Evolutionary conservation across 768 basidiomycete genomes (phyloP).

Genomic region (Suillus fuscotomentosus): DNA sequence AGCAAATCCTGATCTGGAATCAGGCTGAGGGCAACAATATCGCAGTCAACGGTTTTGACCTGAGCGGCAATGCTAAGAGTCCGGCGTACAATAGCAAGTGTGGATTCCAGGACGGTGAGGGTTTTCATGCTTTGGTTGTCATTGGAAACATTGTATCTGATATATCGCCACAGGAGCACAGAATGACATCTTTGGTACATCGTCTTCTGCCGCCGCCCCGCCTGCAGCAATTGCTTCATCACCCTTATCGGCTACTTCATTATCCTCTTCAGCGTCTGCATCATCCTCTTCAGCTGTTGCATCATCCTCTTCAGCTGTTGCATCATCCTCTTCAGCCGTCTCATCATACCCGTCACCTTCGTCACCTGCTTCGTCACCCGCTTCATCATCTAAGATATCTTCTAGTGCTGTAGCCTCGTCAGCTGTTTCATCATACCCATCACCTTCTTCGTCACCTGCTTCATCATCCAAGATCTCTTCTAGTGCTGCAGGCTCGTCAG

Average conservation of each 20-base stretch:
- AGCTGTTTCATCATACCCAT: neutral
- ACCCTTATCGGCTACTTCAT: neutral
- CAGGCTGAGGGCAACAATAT: conserved; percentile 50
- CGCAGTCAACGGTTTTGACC: conserved; percentile 39
- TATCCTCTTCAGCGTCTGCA: neutral
- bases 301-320: neutral
- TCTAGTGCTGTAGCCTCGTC: neutral
- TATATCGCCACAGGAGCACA: conserved; percentile 6
- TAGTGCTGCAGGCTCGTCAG: neutral
- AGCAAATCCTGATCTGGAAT: conserved; percentile 58
- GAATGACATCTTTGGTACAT: conserved; percentile 11
- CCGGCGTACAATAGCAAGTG: conserved; percentile 50
- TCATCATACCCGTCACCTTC: neutral
- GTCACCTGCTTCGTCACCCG: neutral
- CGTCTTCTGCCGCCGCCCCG: neutral
- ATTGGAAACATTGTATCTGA: neutral
- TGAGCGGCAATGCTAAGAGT: conserved; percentile 37
- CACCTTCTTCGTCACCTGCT: neutral
- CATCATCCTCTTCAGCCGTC: neutral
- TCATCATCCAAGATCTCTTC: neutral
- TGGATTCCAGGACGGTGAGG: conserved; percentile 46
- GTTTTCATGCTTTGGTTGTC: neutral
- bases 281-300: neutral
- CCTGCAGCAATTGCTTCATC: neutral
- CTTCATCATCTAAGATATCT: neutral